Percentiles rank a stretch among this genome's conserved stretches.
Evolutionary conservation across 345 rosid species (phyloP).

Genomic region (Citrus sp.): DNA sequence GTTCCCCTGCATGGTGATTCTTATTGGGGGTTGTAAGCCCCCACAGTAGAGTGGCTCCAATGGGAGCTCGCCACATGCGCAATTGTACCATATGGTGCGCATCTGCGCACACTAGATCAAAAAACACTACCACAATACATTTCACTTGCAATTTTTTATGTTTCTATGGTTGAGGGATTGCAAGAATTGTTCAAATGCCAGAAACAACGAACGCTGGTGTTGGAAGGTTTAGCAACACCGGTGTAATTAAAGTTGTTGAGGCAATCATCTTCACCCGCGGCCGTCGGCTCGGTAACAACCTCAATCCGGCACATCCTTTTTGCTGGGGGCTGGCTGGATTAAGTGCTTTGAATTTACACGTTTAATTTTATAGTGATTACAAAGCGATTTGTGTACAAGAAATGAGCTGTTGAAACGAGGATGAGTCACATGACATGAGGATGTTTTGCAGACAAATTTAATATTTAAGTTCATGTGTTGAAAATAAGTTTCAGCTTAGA

Average conservation of each 20-base stretch:
- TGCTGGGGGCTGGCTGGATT: conserved; percentile 3
- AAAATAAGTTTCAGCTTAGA: too few relatives aligned
- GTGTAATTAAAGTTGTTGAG: conserved; percentile 53
- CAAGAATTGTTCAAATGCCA: conserved; percentile 90
- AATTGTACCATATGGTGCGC: too few relatives aligned
- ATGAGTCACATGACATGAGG: background rate
- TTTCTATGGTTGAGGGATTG: conserved; percentile 56
- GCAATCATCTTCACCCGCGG: conserved; percentile 25
- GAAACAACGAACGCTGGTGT: conserved; percentile 63
- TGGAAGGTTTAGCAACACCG: conserved; percentile 67
- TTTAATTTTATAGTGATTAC: conserved; percentile 42
- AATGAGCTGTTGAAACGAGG: conserved; percentile 18
- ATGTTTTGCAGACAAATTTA: background rate
- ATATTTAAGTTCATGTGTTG: too few relatives aligned
- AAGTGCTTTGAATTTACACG: conserved; percentile 52
- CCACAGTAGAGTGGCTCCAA: too few relatives aligned
- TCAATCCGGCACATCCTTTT: too few relatives aligned
- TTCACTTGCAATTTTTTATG: too few relatives aligned
- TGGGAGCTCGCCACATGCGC: too few relatives aligned
- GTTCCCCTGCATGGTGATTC: too few relatives aligned
- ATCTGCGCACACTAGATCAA: too few relatives aligned
- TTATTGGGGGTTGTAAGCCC: too few relatives aligned
- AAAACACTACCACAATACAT: too few relatives aligned
- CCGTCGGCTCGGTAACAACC: conserved; percentile 54
- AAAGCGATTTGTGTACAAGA: conserved; percentile 62